phyloP scores from a whole-genome alignment of 2,329 filamentous ascomycete genomes.

The Sporothrix inflata region DNA sequence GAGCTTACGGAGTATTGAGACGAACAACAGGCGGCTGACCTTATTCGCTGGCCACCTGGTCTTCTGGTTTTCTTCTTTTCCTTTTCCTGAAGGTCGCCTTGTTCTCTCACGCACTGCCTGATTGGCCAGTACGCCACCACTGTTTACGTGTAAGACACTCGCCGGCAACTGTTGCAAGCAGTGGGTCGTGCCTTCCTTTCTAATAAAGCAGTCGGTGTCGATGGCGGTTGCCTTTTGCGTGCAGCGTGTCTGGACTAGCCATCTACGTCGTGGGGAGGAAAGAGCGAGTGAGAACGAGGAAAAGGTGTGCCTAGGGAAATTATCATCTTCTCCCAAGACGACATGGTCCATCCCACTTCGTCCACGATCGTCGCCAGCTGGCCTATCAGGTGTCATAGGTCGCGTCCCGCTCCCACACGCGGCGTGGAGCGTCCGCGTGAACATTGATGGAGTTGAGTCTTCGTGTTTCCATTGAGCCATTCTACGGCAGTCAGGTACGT shows the following conservation, averaged over 20 bases:
- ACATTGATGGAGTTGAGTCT: background rate
- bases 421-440: background rate
- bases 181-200: slow-evolving; percentile 13
- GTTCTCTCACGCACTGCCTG: background rate
- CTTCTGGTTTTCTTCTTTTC: background rate
- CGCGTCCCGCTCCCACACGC: slow-evolving; percentile 4
- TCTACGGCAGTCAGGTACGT: background rate
- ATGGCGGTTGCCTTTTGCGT: slow-evolving; percentile 3
- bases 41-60: background rate
- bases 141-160: slow-evolving; percentile 20
- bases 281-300: background rate
- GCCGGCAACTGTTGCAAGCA: background rate
- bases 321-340: background rate
- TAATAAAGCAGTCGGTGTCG: background rate
- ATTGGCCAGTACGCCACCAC: background rate
- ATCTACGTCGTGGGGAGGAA: background rate
- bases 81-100: background rate
- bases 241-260: background rate
- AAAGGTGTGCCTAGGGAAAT: background rate
- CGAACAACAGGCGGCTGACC: background rate
- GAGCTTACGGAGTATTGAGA: background rate
- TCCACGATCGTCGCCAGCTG: slow-evolving; percentile 5
- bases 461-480: background rate
- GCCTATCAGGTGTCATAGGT: slow-evolving; percentile 17
- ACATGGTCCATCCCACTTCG: background rate